Conservation (phyloP, 305 asterid genomes). For the Fraxinus sp. region DNA sequence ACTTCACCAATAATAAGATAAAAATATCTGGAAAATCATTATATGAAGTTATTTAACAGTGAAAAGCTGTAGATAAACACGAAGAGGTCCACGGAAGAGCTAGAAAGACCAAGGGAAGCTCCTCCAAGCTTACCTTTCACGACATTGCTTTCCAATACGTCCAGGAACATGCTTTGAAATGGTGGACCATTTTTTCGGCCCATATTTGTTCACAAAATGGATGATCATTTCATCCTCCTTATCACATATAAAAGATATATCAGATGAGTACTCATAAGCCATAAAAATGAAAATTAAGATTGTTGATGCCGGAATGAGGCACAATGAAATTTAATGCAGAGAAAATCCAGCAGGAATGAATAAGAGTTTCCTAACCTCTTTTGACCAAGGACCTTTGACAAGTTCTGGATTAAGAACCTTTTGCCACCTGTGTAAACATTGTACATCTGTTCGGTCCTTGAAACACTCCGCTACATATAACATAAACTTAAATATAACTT, state of each 20-base stretch:
- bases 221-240: neutral
- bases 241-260: neutral
- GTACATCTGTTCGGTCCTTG: neutral
- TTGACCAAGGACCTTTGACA: neutral
- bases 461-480: neutral
- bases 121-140: neutral
- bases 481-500: neutral
- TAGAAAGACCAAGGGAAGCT: neutral
- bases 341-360: neutral
- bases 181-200: neutral
- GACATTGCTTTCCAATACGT: neutral
- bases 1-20: neutral
- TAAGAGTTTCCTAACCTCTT: neutral
- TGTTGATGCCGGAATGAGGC: neutral
- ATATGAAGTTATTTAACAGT: neutral
- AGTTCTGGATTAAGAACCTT: neutral
- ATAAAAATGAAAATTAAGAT: neutral
- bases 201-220: neutral
- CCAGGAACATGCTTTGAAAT: neutral
- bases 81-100: neutral
- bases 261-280: neutral
- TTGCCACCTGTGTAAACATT: neutral
- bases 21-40: neutral
- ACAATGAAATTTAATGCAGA: neutral
- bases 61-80: neutral